phyloP scores from a whole-genome alignment of 2,329 filamentous ascomycete genomes.

The Thermothelomyces thermophilus region DNA sequence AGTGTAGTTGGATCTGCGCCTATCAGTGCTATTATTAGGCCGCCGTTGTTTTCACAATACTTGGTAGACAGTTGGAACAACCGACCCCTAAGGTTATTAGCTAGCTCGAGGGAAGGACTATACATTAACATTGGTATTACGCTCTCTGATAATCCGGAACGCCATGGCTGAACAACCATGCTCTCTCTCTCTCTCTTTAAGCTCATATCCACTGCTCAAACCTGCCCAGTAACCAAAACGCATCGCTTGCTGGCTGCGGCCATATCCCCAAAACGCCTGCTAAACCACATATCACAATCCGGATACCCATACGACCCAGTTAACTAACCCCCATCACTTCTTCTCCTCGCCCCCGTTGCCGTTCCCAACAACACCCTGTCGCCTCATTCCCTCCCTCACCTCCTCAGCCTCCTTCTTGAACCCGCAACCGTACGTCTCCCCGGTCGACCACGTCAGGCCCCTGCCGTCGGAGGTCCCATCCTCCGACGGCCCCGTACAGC shows the following conservation, averaged over 20 bases:
- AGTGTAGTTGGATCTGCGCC: too few relatives aligned
- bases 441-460: constrained; percentile 27
- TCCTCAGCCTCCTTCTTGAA: constrained; percentile 24
- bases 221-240: background rate
- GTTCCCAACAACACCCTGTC: background rate
- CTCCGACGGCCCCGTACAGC: constrained; percentile 19
- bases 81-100: too few relatives aligned
- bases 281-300: background rate
- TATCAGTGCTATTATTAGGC: too few relatives aligned
- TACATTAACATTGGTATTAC: too few relatives aligned
- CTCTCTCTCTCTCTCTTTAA: too few relatives aligned
- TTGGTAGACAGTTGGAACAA: too few relatives aligned
- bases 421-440: constrained; percentile 26
- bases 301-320: background rate
- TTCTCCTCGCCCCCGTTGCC: background rate
- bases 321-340: background rate
- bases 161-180: background rate
- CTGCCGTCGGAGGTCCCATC: constrained; percentile 10
- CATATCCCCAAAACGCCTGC: background rate
- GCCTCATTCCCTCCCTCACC: constrained; percentile 15
- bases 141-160: background rate
- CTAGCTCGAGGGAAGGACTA: too few relatives aligned
- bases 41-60: too few relatives aligned
- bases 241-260: background rate
- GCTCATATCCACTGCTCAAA: background rate